phyloP scores from a whole-genome alignment of 495 filamentous ascomycete species.

The Talaromyces liani region DNA sequence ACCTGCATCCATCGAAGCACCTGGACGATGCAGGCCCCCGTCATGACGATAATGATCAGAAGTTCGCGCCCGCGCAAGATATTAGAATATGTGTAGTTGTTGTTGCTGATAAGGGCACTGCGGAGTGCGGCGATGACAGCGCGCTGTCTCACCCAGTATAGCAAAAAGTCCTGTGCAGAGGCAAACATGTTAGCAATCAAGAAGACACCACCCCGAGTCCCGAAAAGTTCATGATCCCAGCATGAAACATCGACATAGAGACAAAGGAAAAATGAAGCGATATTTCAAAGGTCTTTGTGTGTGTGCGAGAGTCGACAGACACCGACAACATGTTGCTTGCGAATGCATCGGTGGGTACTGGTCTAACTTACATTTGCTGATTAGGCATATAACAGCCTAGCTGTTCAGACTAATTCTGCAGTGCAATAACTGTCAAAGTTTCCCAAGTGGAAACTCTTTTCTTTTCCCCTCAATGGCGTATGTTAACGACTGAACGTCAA shows the following conservation, averaged over 20 bases:
- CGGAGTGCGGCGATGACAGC: slow-evolving; percentile 6
- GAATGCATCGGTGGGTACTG: background rate
- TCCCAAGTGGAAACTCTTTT: background rate
- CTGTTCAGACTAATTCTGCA: background rate
- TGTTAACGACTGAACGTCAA: background rate
- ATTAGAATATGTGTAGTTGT: background rate
- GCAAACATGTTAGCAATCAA: slow-evolving; percentile 3
- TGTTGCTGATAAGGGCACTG: background rate
- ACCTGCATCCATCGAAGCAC: slow-evolving; percentile 4
- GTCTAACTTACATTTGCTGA: slow-evolving; percentile 2
- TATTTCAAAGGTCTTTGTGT: background rate
- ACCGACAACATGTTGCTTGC: background rate
- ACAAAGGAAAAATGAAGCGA: background rate
- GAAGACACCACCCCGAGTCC: background rate
- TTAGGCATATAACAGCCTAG: background rate
- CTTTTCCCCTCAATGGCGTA: background rate
- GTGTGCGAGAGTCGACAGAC: background rate
- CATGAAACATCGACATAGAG: background rate
- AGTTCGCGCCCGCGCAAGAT: background rate
- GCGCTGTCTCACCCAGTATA: slow-evolving; percentile 6
- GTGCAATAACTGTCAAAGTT: background rate
- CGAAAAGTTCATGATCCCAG: background rate
- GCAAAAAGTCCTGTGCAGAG: slow-evolving; percentile 1
- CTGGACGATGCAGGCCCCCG: background rate
- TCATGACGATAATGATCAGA: background rate